phyloP scores from a whole-genome alignment of 108 stramenopile genomes.

The Pseudonitzschia delicatissima region DNA sequence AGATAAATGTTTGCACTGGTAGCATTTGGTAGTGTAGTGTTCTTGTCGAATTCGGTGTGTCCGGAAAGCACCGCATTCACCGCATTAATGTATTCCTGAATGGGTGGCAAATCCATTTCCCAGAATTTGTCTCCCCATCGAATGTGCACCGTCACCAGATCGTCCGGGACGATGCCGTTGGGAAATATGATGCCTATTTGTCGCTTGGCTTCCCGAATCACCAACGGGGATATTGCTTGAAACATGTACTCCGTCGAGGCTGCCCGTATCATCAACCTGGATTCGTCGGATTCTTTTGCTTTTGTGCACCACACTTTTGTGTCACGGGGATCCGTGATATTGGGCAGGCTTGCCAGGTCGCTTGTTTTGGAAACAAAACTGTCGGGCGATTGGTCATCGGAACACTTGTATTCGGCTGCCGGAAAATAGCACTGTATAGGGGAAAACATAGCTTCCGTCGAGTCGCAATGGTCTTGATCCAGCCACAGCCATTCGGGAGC shows the following conservation, averaged over 20 bases:
- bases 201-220: constrained; percentile 57
- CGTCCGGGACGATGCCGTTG: constrained; percentile 23
- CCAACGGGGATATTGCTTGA: constrained; percentile 36
- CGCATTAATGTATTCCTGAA: constrained; percentile 54
- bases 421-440: constrained; percentile 53
- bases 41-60: background rate
- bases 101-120: constrained; percentile 53
- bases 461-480: constrained; percentile 38
- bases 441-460: constrained; percentile 5
- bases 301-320: constrained; percentile 11
- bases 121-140: constrained; percentile 67
- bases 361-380: background rate
- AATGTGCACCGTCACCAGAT: constrained; percentile 60
- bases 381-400: background rate
- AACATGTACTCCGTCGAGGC: constrained; percentile 53
- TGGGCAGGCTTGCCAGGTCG: background rate
- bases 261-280: constrained; percentile 25
- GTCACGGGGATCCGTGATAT: constrained; percentile 22
- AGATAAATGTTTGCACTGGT: constrained; percentile 45
- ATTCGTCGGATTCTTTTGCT: background rate
- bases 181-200: constrained; percentile 43
- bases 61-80: constrained; percentile 16
- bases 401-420: constrained; percentile 32
- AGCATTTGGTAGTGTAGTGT: background rate
- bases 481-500: constrained; percentile 42